Evolutionary conservation across 1,284 basidiomycete genomes (phyloP), one percentile per base, ranked within the genome.

Genomic region (Sporisorium scitamineum): DNA sequence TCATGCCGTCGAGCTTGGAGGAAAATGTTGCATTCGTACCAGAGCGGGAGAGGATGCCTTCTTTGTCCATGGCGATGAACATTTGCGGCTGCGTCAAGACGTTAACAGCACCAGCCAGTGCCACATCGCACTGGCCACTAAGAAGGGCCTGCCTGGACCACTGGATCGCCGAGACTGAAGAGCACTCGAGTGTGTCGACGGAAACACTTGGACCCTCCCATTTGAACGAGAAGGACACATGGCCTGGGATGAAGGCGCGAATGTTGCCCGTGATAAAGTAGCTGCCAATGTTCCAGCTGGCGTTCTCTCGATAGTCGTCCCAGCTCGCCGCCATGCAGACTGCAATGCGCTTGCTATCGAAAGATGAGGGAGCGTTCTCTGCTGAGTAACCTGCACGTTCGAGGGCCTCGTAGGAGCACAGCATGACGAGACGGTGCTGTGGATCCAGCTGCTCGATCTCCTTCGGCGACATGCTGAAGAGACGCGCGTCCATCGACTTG

Each of bases 281-380:
- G 73, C 69, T 72, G 29, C 74, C 70, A 31, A 79, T 72, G 52
- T 64, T 68, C 56, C 54, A 54, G 56, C 66, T 67, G 6, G 70
- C 77, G 31, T 79, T 79, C 44, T 79, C 77, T 58, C 77, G 74
- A 22, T 79, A 79, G 45, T 79, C 77, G 62, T 79, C 77, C 65
- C 66, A 74, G 31, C 63, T 61, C 11, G 70, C 67, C 26, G 70
- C 70, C 69, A 75, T 64, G 39, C 64, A 79, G 34, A 64, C 61
- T 5, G 62, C 73, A 39, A 79, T 76, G 26, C 77, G 73, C 29
- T 72, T 70, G 9, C 53, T 50, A 32, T 71, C 68, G 39, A 76
- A 79, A 2, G 60, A 64, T 3, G 72, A 75, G 9, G 72, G 72
- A 13, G 72, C 70, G 14, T 62, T 74, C 22, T 75, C 72, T 5